Evolutionary conservation across 106 monocot species (phyloP), one percentile per base, ranked within the genome.

Genomic region (Apostasia shenzhenica): DNA sequence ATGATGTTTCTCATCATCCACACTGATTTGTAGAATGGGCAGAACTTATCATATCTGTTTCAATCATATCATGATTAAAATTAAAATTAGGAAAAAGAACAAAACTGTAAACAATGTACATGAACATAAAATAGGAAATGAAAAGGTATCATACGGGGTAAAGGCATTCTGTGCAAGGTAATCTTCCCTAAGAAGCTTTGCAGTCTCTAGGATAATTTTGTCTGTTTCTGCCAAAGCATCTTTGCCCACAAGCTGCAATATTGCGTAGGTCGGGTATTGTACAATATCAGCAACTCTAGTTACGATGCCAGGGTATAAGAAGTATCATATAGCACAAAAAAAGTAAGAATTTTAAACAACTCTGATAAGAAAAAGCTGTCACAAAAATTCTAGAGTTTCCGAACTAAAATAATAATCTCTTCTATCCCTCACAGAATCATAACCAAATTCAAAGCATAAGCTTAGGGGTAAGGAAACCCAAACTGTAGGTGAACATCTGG

Each of bases 1-100:
- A 99, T 88, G 55, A 99, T 99, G 75, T 99, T 99, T 45, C 99
- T 87, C 93, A 99, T 93, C 99, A 99, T 93, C 99, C 99, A 99
- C 66, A 99, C 93, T 39, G 93, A 99, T 71, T 93, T 99, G 76
- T 99, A 99, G 79, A 99, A 99, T 67, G 99, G 99, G 63, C 99
- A 99, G 63, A 83, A 99, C 67, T 99, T 99, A 72, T 99, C 93
- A 70, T 99, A 99, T 57, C 99, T 99, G 73, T 68, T 10, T 13
- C 48, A 57, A 63, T 46, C 47, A 74, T 43, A 3, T 65, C 54
- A 67, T 26, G 26, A 26, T 26, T 26, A 26, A 26, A 26, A 26
- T 26, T 26, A 45, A 46, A 10, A 8, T 12, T 1, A 69, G 61
- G 13, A 39, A n/a, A 60, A 62, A 41, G 26, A 5, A 41, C 9